These are phyloP conservation scores for Aspergillus sp. DNA, from an alignment of 2,329 filamentous ascomycete species.

Conservation along the genomic window DNA sequence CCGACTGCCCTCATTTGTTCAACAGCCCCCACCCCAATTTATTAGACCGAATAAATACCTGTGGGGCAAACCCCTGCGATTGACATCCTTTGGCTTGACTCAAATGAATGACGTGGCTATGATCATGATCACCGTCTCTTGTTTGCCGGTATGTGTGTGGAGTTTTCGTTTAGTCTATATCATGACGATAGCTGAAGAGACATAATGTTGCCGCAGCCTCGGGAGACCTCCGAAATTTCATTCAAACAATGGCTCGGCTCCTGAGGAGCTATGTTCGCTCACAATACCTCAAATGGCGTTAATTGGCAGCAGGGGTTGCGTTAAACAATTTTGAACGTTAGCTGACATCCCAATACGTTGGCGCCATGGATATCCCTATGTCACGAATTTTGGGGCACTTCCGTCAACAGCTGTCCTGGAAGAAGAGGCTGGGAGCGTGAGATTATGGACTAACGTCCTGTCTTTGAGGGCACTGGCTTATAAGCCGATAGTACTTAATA, in stretches of 20 bases:
- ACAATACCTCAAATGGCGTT: too few species aligned
- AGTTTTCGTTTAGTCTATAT: not conserved
- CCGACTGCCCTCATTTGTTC: not conserved
- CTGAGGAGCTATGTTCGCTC: constrained; percentile 29
- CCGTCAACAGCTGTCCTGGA: too few species aligned
- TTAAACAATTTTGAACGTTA: too few species aligned
- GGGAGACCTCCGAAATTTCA: constrained; percentile 48
- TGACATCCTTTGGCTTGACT: constrained; percentile 39
- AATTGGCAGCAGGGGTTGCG: too few species aligned
- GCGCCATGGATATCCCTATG: too few species aligned
- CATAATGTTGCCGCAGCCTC: constrained; percentile 40
- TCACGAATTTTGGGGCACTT: too few species aligned
- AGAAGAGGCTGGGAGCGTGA: too few species aligned
- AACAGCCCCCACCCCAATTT: too few species aligned
- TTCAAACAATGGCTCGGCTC: constrained; percentile 43
- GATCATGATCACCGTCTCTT: constrained; percentile 31
- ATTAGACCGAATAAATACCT: constrained; percentile 33
- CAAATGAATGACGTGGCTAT: constrained; percentile 31
- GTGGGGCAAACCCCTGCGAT: constrained; percentile 49
- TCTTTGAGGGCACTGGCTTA: too few species aligned
- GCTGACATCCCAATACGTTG: too few species aligned
- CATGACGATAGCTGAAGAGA: not conserved
- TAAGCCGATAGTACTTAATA: too few species aligned
- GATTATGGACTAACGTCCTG: too few species aligned
- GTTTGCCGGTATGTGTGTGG: constrained; percentile 35